Evolutionary conservation across 2,329 filamentous ascomycete species (phyloP).

Genomic region (Myriosclerotinia curreyana): DNA sequence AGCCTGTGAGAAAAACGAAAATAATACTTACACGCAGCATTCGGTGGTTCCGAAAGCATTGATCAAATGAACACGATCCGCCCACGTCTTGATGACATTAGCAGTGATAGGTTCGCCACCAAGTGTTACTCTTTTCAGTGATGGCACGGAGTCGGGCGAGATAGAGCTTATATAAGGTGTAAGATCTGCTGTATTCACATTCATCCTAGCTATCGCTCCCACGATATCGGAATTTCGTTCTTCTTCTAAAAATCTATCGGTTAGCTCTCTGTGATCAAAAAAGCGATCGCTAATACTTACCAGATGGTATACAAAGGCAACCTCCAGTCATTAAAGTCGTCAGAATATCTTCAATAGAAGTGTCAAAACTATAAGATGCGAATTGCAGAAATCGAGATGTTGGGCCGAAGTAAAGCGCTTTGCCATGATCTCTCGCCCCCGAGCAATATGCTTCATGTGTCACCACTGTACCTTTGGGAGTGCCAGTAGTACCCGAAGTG

Average conservation of each 20-base stretch:
- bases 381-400: slow-evolving; percentile 29
- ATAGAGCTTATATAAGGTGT: slow-evolving; percentile 28
- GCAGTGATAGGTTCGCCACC: slow-evolving; percentile 25
- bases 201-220: slow-evolving; percentile 32
- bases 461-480: slow-evolving; percentile 40
- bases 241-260: slow-evolving; percentile 20
- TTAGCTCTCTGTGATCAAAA: not conserved
- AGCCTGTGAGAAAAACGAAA: no score
- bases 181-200: slow-evolving; percentile 30
- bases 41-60: slow-evolving; percentile 29
- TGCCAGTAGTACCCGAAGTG: slow-evolving; percentile 46
- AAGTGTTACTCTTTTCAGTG: slow-evolving; percentile 11
- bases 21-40: slow-evolving; percentile 11
- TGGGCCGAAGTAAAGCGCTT: slow-evolving; percentile 34
- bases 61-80: slow-evolving; percentile 20
- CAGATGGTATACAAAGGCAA: slow-evolving; percentile 29
- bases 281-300: slow-evolving; percentile 5
- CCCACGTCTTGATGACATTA: slow-evolving; percentile 21
- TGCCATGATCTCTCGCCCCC: slow-evolving; percentile 30
- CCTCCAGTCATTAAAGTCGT: slow-evolving; percentile 28
- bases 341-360: slow-evolving; percentile 27
- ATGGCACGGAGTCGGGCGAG: slow-evolving; percentile 11
- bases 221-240: slow-evolving; percentile 37
- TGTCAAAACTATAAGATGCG: slow-evolving; percentile 30
- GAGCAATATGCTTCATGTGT: slow-evolving; percentile 19